These are phyloP conservation scores for Colletotrichum phormii DNA, from an alignment of 2,329 filamentous ascomycete genomes.

Conservation along the genomic window DNA sequence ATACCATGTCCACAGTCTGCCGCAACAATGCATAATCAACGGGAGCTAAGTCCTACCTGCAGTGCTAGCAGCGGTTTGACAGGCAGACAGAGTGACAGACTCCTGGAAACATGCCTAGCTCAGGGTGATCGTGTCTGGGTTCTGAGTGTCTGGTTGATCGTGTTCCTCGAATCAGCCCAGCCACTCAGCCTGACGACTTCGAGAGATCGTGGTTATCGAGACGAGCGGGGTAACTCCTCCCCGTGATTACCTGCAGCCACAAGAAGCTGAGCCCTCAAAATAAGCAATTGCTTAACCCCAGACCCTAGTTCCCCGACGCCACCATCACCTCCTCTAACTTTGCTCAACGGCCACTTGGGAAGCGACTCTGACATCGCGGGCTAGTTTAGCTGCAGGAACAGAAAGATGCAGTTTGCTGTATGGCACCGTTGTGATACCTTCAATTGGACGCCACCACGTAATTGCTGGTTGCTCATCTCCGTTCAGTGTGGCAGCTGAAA, in stretches of 20 bases:
- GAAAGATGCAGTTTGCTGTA: neutral
- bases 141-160: too few relatives aligned
- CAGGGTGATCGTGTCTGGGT: neutral
- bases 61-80: neutral
- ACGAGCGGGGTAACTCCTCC: constrained; percentile 6
- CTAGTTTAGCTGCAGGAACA: constrained; percentile 4
- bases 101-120: neutral
- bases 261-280: neutral
- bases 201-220: neutral
- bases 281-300: constrained; percentile 14
- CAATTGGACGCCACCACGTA: constrained; percentile 14
- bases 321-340: neutral
- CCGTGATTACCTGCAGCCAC: constrained; percentile 18
- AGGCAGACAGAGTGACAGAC: neutral
- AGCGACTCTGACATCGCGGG: neutral
- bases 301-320: constrained; percentile 6
- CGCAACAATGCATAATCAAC: constrained; percentile 1
- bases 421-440: neutral
- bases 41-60: neutral
- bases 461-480: constrained; percentile 10
- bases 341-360: neutral
- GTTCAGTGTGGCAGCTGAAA: neutral
- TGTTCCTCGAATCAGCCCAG: neutral
- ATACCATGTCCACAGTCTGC: constrained; percentile 2
- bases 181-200: neutral